Evolutionary conservation across 305 asterid species (phyloP).

Genomic region (Fraxinus floribunda): DNA sequence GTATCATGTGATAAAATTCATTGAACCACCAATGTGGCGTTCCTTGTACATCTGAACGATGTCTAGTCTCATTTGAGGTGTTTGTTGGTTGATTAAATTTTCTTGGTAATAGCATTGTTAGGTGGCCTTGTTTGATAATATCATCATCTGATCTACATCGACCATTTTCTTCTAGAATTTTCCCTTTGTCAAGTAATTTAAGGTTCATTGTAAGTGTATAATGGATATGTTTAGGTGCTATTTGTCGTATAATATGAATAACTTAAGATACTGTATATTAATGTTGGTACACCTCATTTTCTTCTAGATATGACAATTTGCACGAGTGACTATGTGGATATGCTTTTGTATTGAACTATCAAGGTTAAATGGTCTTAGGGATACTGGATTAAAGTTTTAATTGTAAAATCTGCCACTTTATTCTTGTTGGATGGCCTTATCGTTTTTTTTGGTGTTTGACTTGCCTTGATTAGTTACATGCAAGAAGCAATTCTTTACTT

Average conservation of each 20-base stretch:
- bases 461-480: conserved; percentile 16
- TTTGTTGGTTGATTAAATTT: conserved; percentile 1
- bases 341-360: not conserved
- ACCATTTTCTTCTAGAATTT: not conserved
- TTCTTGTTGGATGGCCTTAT: conserved; percentile 11
- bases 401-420: not conserved
- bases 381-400: conserved; percentile 10
- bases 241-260: not conserved
- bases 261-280: not conserved
- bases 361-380: conserved; percentile 18
- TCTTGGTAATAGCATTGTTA: not conserved
- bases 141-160: not conserved
- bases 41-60: conserved; percentile 2
- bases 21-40: conserved; percentile 7
- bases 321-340: not conserved
- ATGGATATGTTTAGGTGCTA: not conserved
- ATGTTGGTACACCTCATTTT: not conserved
- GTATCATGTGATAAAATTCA: conserved; percentile 16
- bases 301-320: not conserved
- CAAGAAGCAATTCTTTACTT: not conserved
- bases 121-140: conserved; percentile 10
- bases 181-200: not conserved
- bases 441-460: not conserved
- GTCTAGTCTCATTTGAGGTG: conserved; percentile 15
- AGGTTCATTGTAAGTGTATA: not conserved